phyloP scores from a whole-genome alignment of 768 basidiomycete genomes.

The Boletus pseudo-olivaceus region DNA sequence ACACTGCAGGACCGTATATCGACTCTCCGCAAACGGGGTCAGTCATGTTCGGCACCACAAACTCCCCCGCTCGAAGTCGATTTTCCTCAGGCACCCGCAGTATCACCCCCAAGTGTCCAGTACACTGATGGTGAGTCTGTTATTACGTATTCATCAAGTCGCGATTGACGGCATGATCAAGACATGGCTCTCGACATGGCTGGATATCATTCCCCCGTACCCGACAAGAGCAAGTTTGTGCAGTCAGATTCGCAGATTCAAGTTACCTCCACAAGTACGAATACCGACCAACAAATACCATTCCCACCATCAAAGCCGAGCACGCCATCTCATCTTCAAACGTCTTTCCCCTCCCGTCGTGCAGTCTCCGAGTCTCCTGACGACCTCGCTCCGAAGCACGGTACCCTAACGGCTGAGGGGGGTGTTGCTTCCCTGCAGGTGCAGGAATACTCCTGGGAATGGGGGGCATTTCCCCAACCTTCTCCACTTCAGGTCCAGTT shows the following conservation, averaged over 20 bases:
- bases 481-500: constrained; percentile 62
- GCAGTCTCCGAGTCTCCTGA: constrained; percentile 63
- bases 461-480: constrained; percentile 85
- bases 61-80: constrained; percentile 42
- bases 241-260: constrained; percentile 11
- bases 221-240: background rate
- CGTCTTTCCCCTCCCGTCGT: constrained; percentile 41
- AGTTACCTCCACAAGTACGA: constrained; percentile 1
- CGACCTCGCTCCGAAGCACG: constrained; percentile 31
- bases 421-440: constrained; percentile 24
- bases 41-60: constrained; percentile 28
- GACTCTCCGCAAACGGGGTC: constrained; percentile 19
- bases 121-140: constrained; percentile 53
- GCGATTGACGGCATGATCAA: constrained; percentile 25
- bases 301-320: constrained; percentile 22
- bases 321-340: constrained; percentile 22
- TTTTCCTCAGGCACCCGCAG: constrained; percentile 37
- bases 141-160: background rate
- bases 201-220: constrained; percentile 60
- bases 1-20: constrained; percentile 10
- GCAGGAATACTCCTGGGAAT: constrained; percentile 90
- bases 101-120: constrained; percentile 52
- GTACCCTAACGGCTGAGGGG: constrained; percentile 5
- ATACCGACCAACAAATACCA: constrained; percentile 7
- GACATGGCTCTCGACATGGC: constrained; percentile 79